phyloP scores from a whole-genome alignment of 805 yeast genomes.

The Lachancea quebecensis region DNA sequence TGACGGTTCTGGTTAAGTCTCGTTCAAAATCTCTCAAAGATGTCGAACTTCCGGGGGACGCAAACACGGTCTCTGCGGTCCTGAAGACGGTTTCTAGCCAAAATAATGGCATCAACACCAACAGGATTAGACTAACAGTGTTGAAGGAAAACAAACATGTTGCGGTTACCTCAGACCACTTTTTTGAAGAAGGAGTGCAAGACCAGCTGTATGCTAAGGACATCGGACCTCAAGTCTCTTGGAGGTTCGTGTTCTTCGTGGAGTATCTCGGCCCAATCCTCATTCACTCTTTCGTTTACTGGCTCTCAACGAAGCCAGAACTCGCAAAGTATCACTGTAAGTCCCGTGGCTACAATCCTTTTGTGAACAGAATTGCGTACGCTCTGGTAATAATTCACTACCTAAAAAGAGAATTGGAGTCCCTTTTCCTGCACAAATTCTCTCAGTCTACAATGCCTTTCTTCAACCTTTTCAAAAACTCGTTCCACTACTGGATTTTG shows the following conservation, averaged over 20 bases:
- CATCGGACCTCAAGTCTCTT: conserved; percentile 85
- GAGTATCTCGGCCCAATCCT: conserved; percentile 89
- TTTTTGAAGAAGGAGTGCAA: conserved; percentile 31
- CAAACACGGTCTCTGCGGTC: conserved; percentile 39
- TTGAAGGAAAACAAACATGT: conserved; percentile 29
- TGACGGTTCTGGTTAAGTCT: conserved; percentile 44
- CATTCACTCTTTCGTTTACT: conserved; percentile 66
- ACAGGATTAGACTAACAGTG: conserved; percentile 53
- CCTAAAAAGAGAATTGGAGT: conserved; percentile 82
- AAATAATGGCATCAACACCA: conserved; percentile 37
- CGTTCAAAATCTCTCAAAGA: conserved; percentile 54
- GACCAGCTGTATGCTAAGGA: conserved; percentile 65
- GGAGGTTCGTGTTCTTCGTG: conserved; percentile 82
- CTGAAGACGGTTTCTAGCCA: conserved; percentile 37
- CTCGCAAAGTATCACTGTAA: conserved; percentile 12
- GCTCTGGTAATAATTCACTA: conserved; percentile 64
- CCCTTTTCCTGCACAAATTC: conserved; percentile 75
- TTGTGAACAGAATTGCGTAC: conserved; percentile 30
- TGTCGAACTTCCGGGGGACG: conserved; percentile 34
- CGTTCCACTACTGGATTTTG: conserved; percentile 87
- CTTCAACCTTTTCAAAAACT: conserved; percentile 79
- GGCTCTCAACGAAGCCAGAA: conserved; percentile 21
- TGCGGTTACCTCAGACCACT: conserved; percentile 21
- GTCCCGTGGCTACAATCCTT: conserved; percentile 14
- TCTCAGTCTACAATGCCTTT: conserved; percentile 91